Conservation (phyloP, 768 basidiomycete species). For the Leccinum incarnatum region DNA sequence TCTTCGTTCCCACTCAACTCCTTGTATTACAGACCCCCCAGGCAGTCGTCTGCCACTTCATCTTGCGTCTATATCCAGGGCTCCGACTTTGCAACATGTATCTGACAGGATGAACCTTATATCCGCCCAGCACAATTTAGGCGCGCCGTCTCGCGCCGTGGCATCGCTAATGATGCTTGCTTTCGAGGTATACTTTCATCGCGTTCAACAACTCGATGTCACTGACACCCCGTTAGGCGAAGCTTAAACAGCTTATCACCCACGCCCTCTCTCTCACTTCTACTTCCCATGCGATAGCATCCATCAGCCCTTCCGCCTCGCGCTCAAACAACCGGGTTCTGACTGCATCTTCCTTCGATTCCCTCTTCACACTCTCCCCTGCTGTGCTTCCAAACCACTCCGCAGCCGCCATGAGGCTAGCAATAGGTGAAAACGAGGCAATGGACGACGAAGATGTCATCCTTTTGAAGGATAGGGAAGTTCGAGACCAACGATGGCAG, state of each 20-base stretch:
- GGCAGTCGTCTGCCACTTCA: conserved; percentile 71
- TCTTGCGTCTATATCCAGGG: conserved; percentile 69
- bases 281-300: conserved; percentile 71
- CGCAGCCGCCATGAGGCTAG: conserved; percentile 71
- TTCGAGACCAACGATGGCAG: conserved; percentile 72
- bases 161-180: conserved; percentile 72
- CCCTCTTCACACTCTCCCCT: conserved; percentile 73
- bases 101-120: conserved; percentile 79
- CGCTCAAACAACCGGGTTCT: conserved; percentile 46
- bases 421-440: conserved; percentile 50
- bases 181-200: conserved; percentile 55
- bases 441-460: conserved; percentile 46
- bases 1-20: background rate
- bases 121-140: conserved; percentile 72
- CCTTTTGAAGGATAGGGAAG: conserved; percentile 60
- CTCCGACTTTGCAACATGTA: conserved; percentile 73
- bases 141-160: conserved; percentile 58
- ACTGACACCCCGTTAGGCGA: conserved; percentile 47
- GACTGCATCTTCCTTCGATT: conserved; percentile 69
- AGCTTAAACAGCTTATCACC: conserved; percentile 80
- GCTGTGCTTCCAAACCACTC: conserved; percentile 76
- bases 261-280: conserved; percentile 77
- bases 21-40: conserved; percentile 50
- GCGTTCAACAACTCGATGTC: background rate
- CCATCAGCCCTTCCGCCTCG: conserved; percentile 60